A percentile compares a stretch with the other conserved stretches of the same genome.
These are phyloP conservation scores for Agrocybe pediades DNA, from an alignment of 768 basidiomycete genomes.

Conservation along the genomic window DNA sequence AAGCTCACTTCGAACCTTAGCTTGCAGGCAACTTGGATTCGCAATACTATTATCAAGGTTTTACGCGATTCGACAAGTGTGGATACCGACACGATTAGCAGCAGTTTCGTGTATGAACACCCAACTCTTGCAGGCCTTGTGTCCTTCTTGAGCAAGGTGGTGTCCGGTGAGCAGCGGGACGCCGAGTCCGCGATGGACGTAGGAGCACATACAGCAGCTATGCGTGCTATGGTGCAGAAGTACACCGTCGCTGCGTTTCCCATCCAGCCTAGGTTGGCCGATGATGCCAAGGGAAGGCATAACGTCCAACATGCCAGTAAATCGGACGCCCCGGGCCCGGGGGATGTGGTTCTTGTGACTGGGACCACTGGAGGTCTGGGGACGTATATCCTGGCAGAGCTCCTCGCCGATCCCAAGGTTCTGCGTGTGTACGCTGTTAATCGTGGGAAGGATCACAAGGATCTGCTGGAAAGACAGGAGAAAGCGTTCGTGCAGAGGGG, in stretches of 20 bases:
- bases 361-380: conserved; percentile 9
- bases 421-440: neutral
- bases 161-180: neutral
- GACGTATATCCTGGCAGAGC: conserved; percentile 1
- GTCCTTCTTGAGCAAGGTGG: neutral
- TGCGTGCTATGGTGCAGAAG: conserved; percentile 5
- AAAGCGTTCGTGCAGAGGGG: neutral
- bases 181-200: neutral
- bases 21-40: conserved; percentile 13
- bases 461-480: neutral
- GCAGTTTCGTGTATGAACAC: conserved; percentile 9
- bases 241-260: neutral
- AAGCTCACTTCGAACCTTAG: too few relatives aligned
- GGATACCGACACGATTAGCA: conserved; percentile 1
- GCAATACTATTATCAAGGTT: conserved; percentile 3
- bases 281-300: neutral
- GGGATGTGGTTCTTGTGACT: conserved; percentile 4
- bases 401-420: neutral
- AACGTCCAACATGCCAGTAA: neutral
- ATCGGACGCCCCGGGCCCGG: too few relatives aligned
- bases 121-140: conserved; percentile 4
- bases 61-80: neutral
- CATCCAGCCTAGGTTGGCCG: neutral
- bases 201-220: neutral
- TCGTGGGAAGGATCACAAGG: neutral